phyloP scores from a whole-genome alignment of 129 eudicot genomes.

The Tagetes patula region DNA sequence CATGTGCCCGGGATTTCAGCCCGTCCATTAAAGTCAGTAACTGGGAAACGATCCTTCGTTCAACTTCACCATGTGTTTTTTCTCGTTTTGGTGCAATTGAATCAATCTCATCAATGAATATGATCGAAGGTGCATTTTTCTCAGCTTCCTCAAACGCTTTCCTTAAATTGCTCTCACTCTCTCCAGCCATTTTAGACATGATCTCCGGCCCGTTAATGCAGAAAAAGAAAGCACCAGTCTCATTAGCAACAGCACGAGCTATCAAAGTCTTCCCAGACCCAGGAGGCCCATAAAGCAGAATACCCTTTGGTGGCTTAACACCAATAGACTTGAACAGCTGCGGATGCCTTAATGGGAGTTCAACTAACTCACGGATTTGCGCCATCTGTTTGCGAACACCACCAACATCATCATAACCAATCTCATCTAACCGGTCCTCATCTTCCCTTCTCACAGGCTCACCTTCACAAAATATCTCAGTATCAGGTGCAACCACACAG shows the following conservation, averaged over 20 bases:
- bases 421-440: conserved; percentile 61
- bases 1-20: conserved; percentile 82
- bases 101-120: conserved; percentile 79
- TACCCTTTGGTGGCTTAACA: conserved; percentile 75
- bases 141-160: conserved; percentile 77
- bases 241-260: conserved; percentile 73
- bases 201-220: conserved; percentile 78
- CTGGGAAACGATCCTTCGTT: conserved; percentile 89
- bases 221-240: conserved; percentile 74
- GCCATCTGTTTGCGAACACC: conserved; percentile 85
- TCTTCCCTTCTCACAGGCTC: conserved; percentile 69
- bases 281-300: conserved; percentile 74
- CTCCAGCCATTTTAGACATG: conserved; percentile 91
- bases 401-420: conserved; percentile 78
- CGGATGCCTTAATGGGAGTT: conserved; percentile 85
- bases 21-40: conserved; percentile 90
- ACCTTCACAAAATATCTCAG: conserved; percentile 73
- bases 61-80: conserved; percentile 91
- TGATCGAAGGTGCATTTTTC: conserved; percentile 61
- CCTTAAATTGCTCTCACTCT: conserved; percentile 72
- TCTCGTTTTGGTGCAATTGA: conserved; percentile 95
- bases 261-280: conserved; percentile 70
- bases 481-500: conserved; percentile 88
- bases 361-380: conserved; percentile 85
- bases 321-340: conserved; percentile 80